A percentile compares a stretch with the other conserved stretches of the same genome.
These are phyloP conservation scores for Fusarium brevicatenulatum DNA, from an alignment of 2,329 filamentous ascomycete species.

Conservation along the genomic window DNA sequence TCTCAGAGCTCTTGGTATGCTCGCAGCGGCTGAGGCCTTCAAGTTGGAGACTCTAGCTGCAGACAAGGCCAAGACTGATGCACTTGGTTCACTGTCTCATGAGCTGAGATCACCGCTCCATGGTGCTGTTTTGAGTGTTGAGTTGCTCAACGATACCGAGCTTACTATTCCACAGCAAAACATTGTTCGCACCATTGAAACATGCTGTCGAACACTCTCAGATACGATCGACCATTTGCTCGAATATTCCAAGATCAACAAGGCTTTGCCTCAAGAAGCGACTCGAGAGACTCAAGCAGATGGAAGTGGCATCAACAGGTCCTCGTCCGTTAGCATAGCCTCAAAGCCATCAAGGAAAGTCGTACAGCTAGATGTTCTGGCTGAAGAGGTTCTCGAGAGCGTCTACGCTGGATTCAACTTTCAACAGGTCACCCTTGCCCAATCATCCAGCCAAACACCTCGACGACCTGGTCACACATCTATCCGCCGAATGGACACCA, in stretches of 20 bases:
- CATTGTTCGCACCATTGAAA: slow-evolving; percentile 60
- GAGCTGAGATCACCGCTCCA: slow-evolving; percentile 70
- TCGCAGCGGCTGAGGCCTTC: slow-evolving; percentile 66
- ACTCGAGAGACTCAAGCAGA: neutral
- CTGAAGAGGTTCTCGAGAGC: slow-evolving; percentile 60
- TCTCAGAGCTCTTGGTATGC: slow-evolving; percentile 61
- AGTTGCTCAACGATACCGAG: slow-evolving; percentile 63
- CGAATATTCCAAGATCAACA: slow-evolving; percentile 66
- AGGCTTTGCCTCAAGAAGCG: slow-evolving; percentile 34
- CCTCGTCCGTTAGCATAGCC: slow-evolving; percentile 2
- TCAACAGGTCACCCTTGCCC: slow-evolving; percentile 40
- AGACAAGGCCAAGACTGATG: slow-evolving; percentile 64
- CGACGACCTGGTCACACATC: slow-evolving; percentile 23
- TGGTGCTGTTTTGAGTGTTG: slow-evolving; percentile 65
- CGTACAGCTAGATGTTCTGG: slow-evolving; percentile 52
- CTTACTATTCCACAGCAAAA: slow-evolving; percentile 59
- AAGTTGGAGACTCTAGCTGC: slow-evolving; percentile 52
- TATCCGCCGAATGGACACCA: slow-evolving; percentile 44
- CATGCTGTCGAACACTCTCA: slow-evolving; percentile 61
- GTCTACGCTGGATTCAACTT: slow-evolving; percentile 59
- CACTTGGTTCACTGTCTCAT: slow-evolving; percentile 69
- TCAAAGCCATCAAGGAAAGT: slow-evolving; percentile 31
- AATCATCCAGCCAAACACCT: slow-evolving; percentile 10
- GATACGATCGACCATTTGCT: slow-evolving; percentile 65
- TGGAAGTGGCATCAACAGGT: neutral